A percentile compares a stretch with the other conserved stretches of the same genome.
phyloP scores from a whole-genome alignment of 2,329 filamentous ascomycete genomes.

The Trichoderma afroharzianum region DNA sequence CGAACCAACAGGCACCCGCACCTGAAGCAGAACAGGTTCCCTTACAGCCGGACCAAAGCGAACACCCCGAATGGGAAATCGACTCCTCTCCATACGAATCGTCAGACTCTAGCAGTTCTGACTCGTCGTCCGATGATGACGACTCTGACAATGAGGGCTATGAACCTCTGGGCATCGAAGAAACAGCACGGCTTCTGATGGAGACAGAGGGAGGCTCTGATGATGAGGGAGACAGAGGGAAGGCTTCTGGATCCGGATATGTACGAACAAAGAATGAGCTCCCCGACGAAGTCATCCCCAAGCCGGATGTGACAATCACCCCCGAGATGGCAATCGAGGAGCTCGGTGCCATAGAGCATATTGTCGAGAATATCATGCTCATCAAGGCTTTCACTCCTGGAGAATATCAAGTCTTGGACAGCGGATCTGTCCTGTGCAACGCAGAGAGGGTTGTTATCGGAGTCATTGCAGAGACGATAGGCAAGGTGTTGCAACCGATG shows the following conservation, averaged over 20 bases:
- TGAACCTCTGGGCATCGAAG: conserved; percentile 72
- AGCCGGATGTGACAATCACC: conserved; percentile 75
- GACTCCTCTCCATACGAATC: conserved; percentile 76
- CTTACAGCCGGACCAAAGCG: conserved; percentile 35
- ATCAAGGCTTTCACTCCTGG: conserved; percentile 76
- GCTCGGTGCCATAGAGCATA: conserved; percentile 70
- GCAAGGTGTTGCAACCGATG: conserved; percentile 77
- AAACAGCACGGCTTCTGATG: conserved; percentile 83
- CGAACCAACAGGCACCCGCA: not conserved
- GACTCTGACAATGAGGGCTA: conserved; percentile 61
- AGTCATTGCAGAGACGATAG: conserved; percentile 79
- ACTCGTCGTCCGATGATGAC: conserved; percentile 52
- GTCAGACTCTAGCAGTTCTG: conserved; percentile 55
- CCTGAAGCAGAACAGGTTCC: conserved; percentile 16
- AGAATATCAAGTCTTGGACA: conserved; percentile 80
- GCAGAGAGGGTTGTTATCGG: conserved; percentile 74
- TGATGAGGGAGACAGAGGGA: conserved; percentile 60
- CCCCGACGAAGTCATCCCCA: conserved; percentile 59
- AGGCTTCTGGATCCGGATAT: conserved; percentile 40
- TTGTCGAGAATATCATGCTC: conserved; percentile 75
- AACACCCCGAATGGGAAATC: conserved; percentile 76
- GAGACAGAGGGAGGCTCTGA: conserved; percentile 75
- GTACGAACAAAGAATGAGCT: conserved; percentile 82
- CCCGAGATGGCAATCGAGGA: conserved; percentile 71
- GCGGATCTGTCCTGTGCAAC: conserved; percentile 77